These are phyloP conservation scores for Aspergillus hancockii DNA, from an alignment of 495 filamentous ascomycete species.

Conservation along the genomic window DNA sequence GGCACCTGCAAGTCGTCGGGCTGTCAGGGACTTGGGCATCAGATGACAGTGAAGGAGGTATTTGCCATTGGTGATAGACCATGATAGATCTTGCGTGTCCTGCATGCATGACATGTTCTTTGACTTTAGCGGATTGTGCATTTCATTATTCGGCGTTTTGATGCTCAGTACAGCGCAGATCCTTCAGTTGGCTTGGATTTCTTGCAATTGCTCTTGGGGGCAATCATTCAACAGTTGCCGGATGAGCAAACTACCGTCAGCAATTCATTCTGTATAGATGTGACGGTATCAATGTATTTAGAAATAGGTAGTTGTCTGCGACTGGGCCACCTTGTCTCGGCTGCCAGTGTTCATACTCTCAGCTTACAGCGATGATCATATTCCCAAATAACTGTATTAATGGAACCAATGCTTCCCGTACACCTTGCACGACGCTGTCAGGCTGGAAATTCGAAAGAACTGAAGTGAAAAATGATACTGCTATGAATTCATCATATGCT, in stretches of 20 bases:
- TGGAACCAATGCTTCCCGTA: too few relatives aligned
- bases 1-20: conserved; percentile 69
- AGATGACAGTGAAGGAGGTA: conserved; percentile 76
- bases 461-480: too few relatives aligned
- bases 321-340: not conserved
- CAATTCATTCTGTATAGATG: not conserved
- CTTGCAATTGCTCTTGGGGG: not conserved
- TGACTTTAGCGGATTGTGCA: not conserved
- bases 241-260: not conserved
- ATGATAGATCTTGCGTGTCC: not conserved
- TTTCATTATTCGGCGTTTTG: not conserved
- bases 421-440: too few relatives aligned
- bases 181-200: not conserved
- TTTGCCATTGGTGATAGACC: conserved; percentile 61
- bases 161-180: not conserved
- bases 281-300: not conserved
- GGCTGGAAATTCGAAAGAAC: too few relatives aligned
- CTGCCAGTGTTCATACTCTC: not conserved
- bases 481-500: too few relatives aligned
- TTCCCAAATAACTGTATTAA: too few relatives aligned
- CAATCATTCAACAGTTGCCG: not conserved
- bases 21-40: conserved; percentile 84
- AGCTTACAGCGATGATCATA: not conserved
- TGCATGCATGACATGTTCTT: not conserved
- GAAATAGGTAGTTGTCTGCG: not conserved